phyloP scores from a whole-genome alignment of 441 rosid genomes.

The Gossypium gossypioides region DNA sequence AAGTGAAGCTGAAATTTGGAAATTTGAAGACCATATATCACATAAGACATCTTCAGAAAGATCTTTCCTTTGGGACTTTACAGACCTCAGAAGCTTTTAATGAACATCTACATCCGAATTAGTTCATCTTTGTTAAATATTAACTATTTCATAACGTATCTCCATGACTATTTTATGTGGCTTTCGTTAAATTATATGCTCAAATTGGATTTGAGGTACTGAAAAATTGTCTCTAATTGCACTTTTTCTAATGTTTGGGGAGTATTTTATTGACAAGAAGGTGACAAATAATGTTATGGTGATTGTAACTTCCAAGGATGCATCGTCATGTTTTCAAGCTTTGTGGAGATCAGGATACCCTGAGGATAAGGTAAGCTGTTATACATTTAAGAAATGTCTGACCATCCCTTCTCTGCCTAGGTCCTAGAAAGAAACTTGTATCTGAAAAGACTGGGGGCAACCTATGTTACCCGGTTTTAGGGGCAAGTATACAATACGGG shows the following conservation, averaged over 20 bases:
- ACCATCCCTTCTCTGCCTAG: neutral
- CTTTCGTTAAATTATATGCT: neutral
- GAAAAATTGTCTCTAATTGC: neutral
- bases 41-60: conserved; percentile 35
- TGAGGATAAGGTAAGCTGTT: neutral
- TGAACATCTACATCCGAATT: neutral
- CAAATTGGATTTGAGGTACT: neutral
- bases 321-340: neutral
- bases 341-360: neutral
- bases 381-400: neutral
- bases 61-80: conserved; percentile 31
- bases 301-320: neutral
- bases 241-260: neutral
- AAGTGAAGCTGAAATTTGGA: conserved; percentile 36
- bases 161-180: neutral
- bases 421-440: neutral
- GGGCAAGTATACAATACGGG: neutral
- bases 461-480: neutral
- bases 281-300: neutral
- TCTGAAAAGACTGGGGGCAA: neutral
- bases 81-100: conserved; percentile 5
- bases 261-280: neutral
- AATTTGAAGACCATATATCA: conserved; percentile 29
- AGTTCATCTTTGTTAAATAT: neutral
- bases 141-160: neutral